Conservation (phyloP, 208 protist genomes). For the Leishmania aethiopica region DNA sequence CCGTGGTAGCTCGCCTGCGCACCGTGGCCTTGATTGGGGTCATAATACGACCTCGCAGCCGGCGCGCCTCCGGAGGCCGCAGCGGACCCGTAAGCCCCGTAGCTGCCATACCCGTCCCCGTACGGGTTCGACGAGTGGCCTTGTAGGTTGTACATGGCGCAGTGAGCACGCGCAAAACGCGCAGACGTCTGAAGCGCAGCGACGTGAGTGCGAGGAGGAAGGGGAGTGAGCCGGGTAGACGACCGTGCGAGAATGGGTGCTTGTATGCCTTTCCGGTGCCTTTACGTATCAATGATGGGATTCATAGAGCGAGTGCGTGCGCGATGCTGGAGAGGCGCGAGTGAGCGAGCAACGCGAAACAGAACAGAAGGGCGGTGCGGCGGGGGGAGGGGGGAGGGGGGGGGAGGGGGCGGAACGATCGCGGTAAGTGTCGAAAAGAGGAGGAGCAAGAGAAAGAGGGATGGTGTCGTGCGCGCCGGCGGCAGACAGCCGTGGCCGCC, state of each 20-base stretch:
- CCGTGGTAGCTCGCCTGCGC: slow-evolving; percentile 17
- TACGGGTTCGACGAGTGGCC: slow-evolving; percentile 29
- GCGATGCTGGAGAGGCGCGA: not conserved
- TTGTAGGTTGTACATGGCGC: slow-evolving; percentile 23
- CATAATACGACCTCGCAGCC: slow-evolving; percentile 12
- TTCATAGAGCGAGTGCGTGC: not conserved
- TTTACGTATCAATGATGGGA: not conserved
- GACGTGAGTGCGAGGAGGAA: too few species aligned
- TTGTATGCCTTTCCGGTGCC: not conserved
- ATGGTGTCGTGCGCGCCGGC: not conserved
- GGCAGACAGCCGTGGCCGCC: not conserved
- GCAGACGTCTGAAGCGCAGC: not conserved
- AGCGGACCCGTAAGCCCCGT: slow-evolving; percentile 29
- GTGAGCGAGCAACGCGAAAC: not conserved
- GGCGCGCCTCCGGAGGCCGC: not conserved
- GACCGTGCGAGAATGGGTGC: not conserved
- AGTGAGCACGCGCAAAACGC: not conserved
- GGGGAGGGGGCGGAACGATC: not conserved
- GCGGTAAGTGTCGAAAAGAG: not conserved
- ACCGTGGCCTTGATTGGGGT: slow-evolving; percentile 12
- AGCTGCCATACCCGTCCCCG: slow-evolving; percentile 25
- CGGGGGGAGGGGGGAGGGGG: not conserved
- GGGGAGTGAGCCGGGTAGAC: not conserved
- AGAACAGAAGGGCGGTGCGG: not conserved
- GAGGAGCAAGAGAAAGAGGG: not conserved